These are phyloP conservation scores for Macrocybe gigantea DNA, from an alignment of 768 basidiomycete species.

Conservation along the genomic window DNA sequence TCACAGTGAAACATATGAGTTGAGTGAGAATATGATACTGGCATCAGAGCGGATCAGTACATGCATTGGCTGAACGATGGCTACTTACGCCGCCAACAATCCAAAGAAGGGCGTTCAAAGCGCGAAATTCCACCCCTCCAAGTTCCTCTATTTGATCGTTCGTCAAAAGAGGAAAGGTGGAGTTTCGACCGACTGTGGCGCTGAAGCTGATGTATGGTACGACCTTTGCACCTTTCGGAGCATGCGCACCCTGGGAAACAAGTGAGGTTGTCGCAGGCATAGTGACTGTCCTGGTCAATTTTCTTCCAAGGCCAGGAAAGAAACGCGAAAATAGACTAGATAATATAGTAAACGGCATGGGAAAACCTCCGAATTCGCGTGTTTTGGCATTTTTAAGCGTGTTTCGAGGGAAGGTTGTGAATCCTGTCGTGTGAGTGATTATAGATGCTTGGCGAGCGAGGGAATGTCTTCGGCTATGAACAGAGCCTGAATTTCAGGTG, in stretches of 20 bases:
- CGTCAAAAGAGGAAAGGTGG: slow-evolving; percentile 60
- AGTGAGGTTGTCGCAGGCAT: slow-evolving; percentile 67
- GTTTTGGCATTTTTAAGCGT: slow-evolving; percentile 25
- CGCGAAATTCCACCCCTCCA: slow-evolving; percentile 91
- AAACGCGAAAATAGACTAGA: slow-evolving; percentile 42
- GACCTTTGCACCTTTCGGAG: slow-evolving; percentile 30
- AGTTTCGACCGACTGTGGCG: slow-evolving; percentile 80
- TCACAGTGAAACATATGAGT: slow-evolving; percentile 60
- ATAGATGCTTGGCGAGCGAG: slow-evolving; percentile 15
- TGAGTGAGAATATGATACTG: slow-evolving; percentile 81
- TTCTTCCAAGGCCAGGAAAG: slow-evolving; percentile 59
- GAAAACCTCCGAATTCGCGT: slow-evolving; percentile 67
- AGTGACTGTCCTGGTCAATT: slow-evolving; percentile 65
- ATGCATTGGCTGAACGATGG: neutral
- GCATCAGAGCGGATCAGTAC: slow-evolving; percentile 1
- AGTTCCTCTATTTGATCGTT: slow-evolving; percentile 85
- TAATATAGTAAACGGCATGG: slow-evolving; percentile 57
- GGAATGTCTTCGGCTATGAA: slow-evolving; percentile 11
- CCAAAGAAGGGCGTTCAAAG: slow-evolving; percentile 76
- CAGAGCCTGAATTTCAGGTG: slow-evolving; percentile 7
- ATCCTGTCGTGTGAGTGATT: slow-evolving; percentile 10
- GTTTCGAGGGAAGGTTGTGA: slow-evolving; percentile 12
- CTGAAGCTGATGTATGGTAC: slow-evolving; percentile 86
- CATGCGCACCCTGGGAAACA: slow-evolving; percentile 27
- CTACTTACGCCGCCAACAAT: slow-evolving; percentile 64